Percentiles rank a stretch among this genome's conserved stretches.
phyloP scores from a whole-genome alignment of 768 basidiomycete species.

The Cystoderma amianthinum region DNA sequence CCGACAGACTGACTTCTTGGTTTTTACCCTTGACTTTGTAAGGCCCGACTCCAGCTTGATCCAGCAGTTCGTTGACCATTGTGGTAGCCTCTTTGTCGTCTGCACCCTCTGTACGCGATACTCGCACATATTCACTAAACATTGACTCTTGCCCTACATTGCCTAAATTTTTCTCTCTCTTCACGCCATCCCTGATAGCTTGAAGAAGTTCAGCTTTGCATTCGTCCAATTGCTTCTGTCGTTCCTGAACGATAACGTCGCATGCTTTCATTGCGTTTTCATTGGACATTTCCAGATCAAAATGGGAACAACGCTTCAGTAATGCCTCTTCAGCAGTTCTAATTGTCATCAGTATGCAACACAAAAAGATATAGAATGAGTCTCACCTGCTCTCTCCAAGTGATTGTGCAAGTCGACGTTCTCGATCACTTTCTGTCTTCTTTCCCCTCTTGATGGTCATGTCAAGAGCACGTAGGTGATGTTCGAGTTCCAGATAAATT shows the following conservation, averaged over 20 bases:
- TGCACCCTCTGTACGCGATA: conserved; percentile 62
- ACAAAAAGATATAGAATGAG: too few relatives aligned
- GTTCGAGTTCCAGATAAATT: conserved; percentile 91
- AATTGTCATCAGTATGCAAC: conserved; percentile 3
- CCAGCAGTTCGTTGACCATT: conserved; percentile 49
- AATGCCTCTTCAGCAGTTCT: conserved; percentile 90
- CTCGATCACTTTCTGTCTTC: conserved; percentile 78
- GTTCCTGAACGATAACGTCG: conserved; percentile 83
- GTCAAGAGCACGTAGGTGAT: conserved; percentile 85
- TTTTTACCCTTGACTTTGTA: conserved; percentile 42
- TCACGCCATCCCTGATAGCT: conserved; percentile 59
- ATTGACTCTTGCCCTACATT: conserved; percentile 62
- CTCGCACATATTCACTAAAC: conserved; percentile 73
- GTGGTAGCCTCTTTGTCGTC: conserved; percentile 75
- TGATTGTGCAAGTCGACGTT: conserved; percentile 79
- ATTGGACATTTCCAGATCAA: conserved; percentile 70
- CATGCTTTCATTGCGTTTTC: conserved; percentile 87
- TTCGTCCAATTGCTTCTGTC: conserved; percentile 69
- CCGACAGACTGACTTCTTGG: conserved; percentile 50
- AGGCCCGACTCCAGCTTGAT: conserved; percentile 47
- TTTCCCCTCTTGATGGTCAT: conserved; percentile 67
- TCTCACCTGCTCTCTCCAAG: conserved; percentile 84
- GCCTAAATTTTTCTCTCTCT: conserved; percentile 63
- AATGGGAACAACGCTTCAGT: conserved; percentile 92
- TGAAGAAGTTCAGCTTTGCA: conserved; percentile 69